Evolutionary conservation across 2,329 filamentous ascomycete genomes (phyloP).

Genomic region (Cylindrodendrum hubeiense): DNA sequence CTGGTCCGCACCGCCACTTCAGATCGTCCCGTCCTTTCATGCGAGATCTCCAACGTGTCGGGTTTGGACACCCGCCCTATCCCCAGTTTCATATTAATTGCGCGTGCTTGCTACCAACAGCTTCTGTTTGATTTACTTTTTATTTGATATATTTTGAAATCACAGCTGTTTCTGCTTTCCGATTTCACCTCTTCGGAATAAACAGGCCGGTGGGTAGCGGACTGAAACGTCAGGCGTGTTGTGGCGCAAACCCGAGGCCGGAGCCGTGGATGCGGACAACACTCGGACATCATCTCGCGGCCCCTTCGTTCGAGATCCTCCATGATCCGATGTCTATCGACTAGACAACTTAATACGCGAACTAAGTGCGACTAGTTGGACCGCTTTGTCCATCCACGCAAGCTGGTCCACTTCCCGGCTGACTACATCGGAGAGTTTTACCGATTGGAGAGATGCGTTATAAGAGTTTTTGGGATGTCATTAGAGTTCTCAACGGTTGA

Average conservation of each 20-base stretch:
- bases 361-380: conserved; percentile 1
- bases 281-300: neutral
- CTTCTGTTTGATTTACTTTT: neutral
- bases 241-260: conserved; percentile 1
- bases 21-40: conserved; percentile 41
- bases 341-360: neutral
- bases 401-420: conserved; percentile 7
- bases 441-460: neutral
- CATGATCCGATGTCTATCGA: conserved; percentile 1
- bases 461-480: neutral
- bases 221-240: neutral
- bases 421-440: neutral
- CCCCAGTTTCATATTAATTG: conserved; percentile 6
- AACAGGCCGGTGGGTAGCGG: neutral
- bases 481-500: neutral
- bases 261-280: neutral
- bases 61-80: conserved; percentile 18
- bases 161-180: neutral
- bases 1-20: conserved; percentile 29
- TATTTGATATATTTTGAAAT: neutral
- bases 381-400: neutral
- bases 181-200: neutral
- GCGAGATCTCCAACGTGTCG: conserved; percentile 36
- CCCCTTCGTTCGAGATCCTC: conserved; percentile 8
- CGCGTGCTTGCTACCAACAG: neutral